A percentile compares a stretch with the other conserved stretches of the same genome.
Conservation (phyloP, 2,329 filamentous ascomycete genomes). For the Epichloe baconii region DNA sequence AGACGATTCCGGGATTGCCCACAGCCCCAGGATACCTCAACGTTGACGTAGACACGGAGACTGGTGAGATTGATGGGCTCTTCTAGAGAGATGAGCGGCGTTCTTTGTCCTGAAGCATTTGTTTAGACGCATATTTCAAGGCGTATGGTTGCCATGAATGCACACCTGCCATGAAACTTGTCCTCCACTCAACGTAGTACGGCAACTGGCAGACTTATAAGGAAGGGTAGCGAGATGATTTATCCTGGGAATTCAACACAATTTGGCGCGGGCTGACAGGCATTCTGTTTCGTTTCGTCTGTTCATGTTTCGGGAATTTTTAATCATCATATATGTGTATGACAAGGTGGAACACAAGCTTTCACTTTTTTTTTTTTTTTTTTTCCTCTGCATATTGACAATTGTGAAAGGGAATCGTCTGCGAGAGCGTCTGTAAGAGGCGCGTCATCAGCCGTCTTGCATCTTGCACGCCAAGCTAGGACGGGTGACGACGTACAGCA, state of each 20-base stretch:
- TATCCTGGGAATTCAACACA: slow-evolving; percentile 1
- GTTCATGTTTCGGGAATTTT: too few species aligned
- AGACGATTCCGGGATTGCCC: slow-evolving; percentile 91
- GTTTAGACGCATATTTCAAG: not conserved
- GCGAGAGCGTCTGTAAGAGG: too few species aligned
- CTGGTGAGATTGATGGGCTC: slow-evolving; percentile 75
- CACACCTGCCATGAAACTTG: not conserved
- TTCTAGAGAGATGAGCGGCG: slow-evolving; percentile 46
- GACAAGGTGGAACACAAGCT: too few species aligned
- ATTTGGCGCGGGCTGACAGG: not conserved
- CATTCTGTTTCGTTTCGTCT: too few species aligned
- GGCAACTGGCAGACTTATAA: not conserved
- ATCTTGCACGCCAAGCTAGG: too few species aligned
- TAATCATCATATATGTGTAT: too few species aligned
- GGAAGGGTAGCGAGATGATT: not conserved
- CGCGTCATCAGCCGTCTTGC: too few species aligned
- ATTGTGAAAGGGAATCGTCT: too few species aligned
- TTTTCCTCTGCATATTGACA: too few species aligned
- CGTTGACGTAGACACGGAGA: slow-evolving; percentile 72
- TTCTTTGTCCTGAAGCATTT: not conserved
- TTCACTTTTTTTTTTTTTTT: too few species aligned
- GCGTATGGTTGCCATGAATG: not conserved
- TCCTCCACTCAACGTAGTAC: slow-evolving; percentile 5
- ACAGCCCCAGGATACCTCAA: slow-evolving; percentile 94
- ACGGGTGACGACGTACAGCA: too few species aligned